Conservation (phyloP, 768 basidiomycete genomes). For the Pholiota conissans region DNA sequence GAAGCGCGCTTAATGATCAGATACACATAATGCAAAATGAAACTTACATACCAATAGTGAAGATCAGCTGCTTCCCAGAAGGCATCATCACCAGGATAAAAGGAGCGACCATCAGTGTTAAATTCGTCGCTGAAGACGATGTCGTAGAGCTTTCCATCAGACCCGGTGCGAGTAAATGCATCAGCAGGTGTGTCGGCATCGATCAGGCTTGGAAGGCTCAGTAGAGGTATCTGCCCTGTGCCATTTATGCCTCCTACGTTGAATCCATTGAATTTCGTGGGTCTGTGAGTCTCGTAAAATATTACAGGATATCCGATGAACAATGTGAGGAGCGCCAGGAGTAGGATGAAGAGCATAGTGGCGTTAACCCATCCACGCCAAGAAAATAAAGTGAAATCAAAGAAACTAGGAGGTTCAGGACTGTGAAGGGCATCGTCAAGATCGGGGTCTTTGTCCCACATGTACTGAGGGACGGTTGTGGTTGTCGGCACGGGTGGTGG, state of each 20-base stretch:
- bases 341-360: slow-evolving; percentile 68
- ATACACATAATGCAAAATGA: neutral
- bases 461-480: slow-evolving; percentile 65
- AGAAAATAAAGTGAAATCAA: slow-evolving; percentile 71
- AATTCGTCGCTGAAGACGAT: slow-evolving; percentile 90
- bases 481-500: slow-evolving; percentile 40
- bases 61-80: slow-evolving; percentile 86
- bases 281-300: slow-evolving; percentile 42
- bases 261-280: slow-evolving; percentile 49
- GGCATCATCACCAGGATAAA: slow-evolving; percentile 82
- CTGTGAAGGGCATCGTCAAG: slow-evolving; percentile 93
- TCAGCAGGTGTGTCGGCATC: slow-evolving; percentile 73
- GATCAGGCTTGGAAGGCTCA: slow-evolving; percentile 66
- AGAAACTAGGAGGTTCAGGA: slow-evolving; percentile 74
- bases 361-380: slow-evolving; percentile 81
- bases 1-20: neutral
- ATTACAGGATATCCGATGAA: slow-evolving; percentile 92
- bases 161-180: slow-evolving; percentile 57
- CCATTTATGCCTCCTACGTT: slow-evolving; percentile 89
- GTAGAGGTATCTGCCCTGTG: slow-evolving; percentile 85
- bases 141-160: slow-evolving; percentile 76
- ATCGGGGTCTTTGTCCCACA: slow-evolving; percentile 86
- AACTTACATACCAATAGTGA: slow-evolving; percentile 71
- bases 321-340: slow-evolving; percentile 69
- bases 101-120: slow-evolving; percentile 54